Evolutionary conservation across 73 alveolate genomes (phyloP).

Genomic region (Paramecium primaurelia): DNA sequence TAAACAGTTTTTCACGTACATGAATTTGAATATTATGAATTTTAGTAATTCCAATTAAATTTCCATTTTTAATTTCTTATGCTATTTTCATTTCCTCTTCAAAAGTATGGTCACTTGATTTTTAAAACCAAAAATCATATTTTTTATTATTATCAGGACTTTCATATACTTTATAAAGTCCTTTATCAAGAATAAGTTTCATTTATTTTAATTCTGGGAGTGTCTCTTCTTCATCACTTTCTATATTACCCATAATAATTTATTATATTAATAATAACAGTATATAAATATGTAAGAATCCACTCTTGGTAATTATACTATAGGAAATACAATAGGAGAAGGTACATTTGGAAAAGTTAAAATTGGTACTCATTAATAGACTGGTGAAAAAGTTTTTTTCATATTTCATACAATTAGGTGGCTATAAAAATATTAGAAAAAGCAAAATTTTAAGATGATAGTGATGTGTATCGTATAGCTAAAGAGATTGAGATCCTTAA

Average conservation of each 20-base stretch:
- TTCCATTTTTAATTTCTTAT: not conserved
- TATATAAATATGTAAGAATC: not conserved
- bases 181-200: not conserved
- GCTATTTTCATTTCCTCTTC: not conserved
- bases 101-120: not conserved
- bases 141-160: not conserved
- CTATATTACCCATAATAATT: not conserved
- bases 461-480: conserved; percentile 78
- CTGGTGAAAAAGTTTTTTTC: conserved; percentile 36
- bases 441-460: conserved; percentile 75
- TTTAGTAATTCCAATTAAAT: not conserved
- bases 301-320: not conserved
- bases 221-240: not conserved
- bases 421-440: conserved; percentile 85
- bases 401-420: conserved; percentile 44
- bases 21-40: not conserved
- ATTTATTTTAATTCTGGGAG: not conserved
- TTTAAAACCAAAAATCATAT: not conserved
- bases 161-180: not conserved
- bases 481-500: conserved; percentile 81
- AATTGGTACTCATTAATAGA: conserved; percentile 29
- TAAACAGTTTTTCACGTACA: not conserved
- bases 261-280: not conserved
- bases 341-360: conserved; percentile 61
- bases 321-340: not conserved